Conservation (phyloP, 176 grass and related monocot genomes). For the Juncus inflexus region DNA sequence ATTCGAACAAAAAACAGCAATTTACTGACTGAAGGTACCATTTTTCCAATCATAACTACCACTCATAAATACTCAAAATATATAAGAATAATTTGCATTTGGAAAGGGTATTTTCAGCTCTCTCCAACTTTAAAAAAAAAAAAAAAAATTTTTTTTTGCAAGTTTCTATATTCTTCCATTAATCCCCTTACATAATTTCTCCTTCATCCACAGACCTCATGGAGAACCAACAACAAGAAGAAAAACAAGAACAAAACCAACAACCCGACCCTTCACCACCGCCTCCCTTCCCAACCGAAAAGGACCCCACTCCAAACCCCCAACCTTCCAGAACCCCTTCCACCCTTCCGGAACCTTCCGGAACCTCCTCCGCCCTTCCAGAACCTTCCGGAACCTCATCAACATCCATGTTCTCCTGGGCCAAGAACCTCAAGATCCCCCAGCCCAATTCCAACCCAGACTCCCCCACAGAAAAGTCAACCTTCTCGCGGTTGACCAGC, state of each 20-base stretch:
- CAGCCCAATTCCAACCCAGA: constrained; percentile 49
- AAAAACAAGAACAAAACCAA: constrained; percentile 28
- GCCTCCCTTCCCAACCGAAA: background rate
- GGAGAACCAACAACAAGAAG: too few relatives aligned
- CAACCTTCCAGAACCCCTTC: constrained; percentile 31
- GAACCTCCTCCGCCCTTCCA: constrained; percentile 24
- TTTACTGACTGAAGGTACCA: too few relatives aligned
- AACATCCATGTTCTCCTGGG: constrained; percentile 85
- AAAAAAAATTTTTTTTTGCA: too few relatives aligned
- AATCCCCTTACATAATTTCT: too few relatives aligned
- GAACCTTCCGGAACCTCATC: constrained; percentile 43
- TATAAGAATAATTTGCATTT: too few relatives aligned
- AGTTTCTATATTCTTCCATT: too few relatives aligned
- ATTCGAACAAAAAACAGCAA: too few relatives aligned
- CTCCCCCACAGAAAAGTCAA: constrained; percentile 69
- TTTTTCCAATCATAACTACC: too few relatives aligned
- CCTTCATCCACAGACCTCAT: too few relatives aligned
- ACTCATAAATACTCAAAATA: too few relatives aligned
- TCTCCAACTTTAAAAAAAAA: too few relatives aligned
- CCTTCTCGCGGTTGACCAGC: constrained; percentile 73
- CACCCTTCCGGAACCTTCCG: constrained; percentile 42
- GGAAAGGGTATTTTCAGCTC: too few relatives aligned
- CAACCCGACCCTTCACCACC: constrained; percentile 37
- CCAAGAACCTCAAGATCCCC: constrained; percentile 82
- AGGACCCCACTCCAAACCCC: constrained; percentile 20